phyloP scores from a whole-genome alignment of 441 rosid genomes.

The Melastoma candidum region DNA sequence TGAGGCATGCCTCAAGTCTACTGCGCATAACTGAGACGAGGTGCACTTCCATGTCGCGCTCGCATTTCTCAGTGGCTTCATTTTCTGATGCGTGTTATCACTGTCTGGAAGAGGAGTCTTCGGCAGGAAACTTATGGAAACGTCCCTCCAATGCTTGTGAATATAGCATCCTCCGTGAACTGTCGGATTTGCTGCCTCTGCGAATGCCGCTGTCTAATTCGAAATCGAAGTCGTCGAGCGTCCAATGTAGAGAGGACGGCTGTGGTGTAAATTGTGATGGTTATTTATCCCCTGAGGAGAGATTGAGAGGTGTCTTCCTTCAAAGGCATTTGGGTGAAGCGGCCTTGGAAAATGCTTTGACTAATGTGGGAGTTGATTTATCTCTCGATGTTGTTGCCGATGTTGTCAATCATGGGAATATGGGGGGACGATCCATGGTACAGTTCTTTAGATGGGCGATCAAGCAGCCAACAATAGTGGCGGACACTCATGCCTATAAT shows the following conservation, averaged over 20 bases:
- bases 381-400: constrained; percentile 44
- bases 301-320: constrained; percentile 77
- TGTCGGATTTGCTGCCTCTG: constrained; percentile 43
- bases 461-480: constrained; percentile 34
- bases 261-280: constrained; percentile 29
- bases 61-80: background rate
- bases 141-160: background rate
- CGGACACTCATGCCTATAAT: constrained; percentile 37
- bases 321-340: constrained; percentile 52
- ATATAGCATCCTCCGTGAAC: constrained; percentile 36
- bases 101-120: background rate
- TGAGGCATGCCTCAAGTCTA: background rate
- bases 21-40: background rate
- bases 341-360: constrained; percentile 42
- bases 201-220: constrained; percentile 17
- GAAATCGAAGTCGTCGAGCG: constrained; percentile 9
- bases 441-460: constrained; percentile 72
- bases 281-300: constrained; percentile 60
- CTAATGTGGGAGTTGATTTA: constrained; percentile 34
- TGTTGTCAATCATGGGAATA: constrained; percentile 55
- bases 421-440: constrained; percentile 67
- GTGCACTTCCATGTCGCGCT: background rate
- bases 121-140: background rate
- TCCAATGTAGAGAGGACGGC: constrained; percentile 7
- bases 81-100: background rate